phyloP scores from a whole-genome alignment of 2,329 filamentous ascomycete species.

The Alternaria alternata region DNA sequence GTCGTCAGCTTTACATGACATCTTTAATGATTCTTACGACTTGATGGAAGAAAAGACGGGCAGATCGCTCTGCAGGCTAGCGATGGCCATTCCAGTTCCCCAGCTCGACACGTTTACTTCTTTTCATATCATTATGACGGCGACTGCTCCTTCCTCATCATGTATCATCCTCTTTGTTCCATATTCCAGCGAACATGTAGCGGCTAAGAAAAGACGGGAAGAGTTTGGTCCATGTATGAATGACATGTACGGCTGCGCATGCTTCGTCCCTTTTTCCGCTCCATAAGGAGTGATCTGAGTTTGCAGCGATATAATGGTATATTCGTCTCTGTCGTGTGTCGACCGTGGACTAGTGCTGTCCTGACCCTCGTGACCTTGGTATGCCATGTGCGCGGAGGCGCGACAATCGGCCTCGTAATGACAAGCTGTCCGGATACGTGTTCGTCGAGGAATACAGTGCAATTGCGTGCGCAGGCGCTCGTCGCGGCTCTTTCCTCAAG shows the following conservation, averaged over 20 bases:
- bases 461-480: conserved; percentile 6
- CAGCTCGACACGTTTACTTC: conserved; percentile 41
- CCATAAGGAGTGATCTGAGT: conserved; percentile 6
- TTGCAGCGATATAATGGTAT: conserved; percentile 14
- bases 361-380: conserved; percentile 17
- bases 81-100: conserved; percentile 58
- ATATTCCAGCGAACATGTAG: conserved; percentile 16
- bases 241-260: conserved; percentile 7
- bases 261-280: conserved; percentile 12
- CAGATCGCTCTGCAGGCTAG: conserved; percentile 56
- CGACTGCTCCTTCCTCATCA: conserved; percentile 27
- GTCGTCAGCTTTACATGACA: conserved; percentile 53
- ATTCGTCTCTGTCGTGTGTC: conserved; percentile 8
- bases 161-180: conserved; percentile 26
- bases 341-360: background rate
- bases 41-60: conserved; percentile 60
- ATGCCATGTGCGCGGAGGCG: conserved; percentile 3
- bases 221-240: conserved; percentile 5
- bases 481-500: background rate
- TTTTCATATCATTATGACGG: conserved; percentile 32
- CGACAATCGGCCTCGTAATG: background rate
- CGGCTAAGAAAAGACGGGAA: conserved; percentile 14
- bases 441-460: background rate
- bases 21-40: conserved; percentile 63
- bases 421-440: background rate